Base-by-base conservation (phyloP, 371 early-diverging fungal species). In the Syncephalis plumigaleata region DNA sequence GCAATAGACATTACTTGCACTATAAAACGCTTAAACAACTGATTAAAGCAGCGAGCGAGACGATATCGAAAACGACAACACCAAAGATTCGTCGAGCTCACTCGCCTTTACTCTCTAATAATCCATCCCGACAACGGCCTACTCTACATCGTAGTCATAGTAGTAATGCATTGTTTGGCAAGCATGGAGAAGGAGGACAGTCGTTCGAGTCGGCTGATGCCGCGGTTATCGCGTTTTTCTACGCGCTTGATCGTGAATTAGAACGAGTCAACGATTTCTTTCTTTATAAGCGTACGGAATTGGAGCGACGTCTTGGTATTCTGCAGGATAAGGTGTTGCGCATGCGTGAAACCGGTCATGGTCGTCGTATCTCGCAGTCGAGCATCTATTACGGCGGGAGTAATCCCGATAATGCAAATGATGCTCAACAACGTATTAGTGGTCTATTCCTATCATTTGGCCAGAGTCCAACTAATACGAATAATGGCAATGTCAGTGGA, bases 211-310 rank as follows among this genome's bases (percentile, higher is more conserved):
- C 39, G 20, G 22, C 22, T 47, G 23, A 38, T 16, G 18, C 31
- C 18, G 27, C 45, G 15, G 24, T 22, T 11, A 38, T 17, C 27
- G 81, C 65, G 23, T 74, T 79, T 49, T 61, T 74, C 23, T 77
- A 71, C 42, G 56, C 66, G 20, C 50, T 81, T 53, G 81, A 80
- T 48, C 61, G 71, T 55, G 82, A 81, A 47, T 55, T 79, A 5
- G 75, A 77, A 46, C 79, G 77, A 44, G 73, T 79, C 51, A 73
- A 81, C 40, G 61, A 64, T 7, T 80, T 80, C 48, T 79, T 66
- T 50, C 43, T 63, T 1, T 72, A 68, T 52, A 78, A 79, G 52
- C 66, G 67, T 36, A 59, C 68, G 9, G 68, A 74, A 31, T 55
- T 74, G 25, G 73, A 78, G 51, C 66, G 78, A 11, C 63, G 78